Conservation (phyloP, 1,284 basidiomycete species). For the Grifola frondosa region DNA sequence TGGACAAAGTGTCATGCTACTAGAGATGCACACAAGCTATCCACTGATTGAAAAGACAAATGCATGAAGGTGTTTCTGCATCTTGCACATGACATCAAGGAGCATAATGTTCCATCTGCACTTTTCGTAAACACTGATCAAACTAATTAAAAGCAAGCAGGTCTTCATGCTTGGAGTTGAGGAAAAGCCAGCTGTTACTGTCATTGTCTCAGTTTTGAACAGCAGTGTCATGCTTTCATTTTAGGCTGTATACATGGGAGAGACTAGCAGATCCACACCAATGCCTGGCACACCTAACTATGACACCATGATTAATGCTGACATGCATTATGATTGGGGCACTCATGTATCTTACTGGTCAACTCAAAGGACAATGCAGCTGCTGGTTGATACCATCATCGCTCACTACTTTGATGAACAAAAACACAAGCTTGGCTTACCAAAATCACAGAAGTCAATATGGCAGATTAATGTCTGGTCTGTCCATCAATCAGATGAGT, state of each 20-base stretch:
- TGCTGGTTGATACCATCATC: conserved; percentile 21
- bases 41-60: background rate
- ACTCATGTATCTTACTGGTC: conserved; percentile 25
- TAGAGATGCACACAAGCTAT: background rate
- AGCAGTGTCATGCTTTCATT: conserved; percentile 30
- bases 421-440: background rate
- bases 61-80: background rate
- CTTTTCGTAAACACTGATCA: conserved; percentile 34
- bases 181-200: conserved; percentile 36
- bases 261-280: too few species aligned
- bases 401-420: conserved; percentile 20
- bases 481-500: conserved; percentile 26
- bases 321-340: conserved; percentile 15
- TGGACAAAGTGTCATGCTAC: background rate
- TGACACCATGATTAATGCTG: background rate
- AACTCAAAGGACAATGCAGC: conserved; percentile 14
- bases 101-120: conserved; percentile 19
- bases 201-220: conserved; percentile 27
- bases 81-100: conserved; percentile 10
- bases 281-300: too few species aligned
- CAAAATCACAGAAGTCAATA: conserved; percentile 4
- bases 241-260: too few species aligned
- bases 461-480: conserved; percentile 28
- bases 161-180: conserved; percentile 29
- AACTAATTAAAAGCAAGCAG: conserved; percentile 25